These are phyloP conservation scores for Cyphellophora attinorum DNA, from an alignment of 2,329 filamentous ascomycete genomes.

Conservation along the genomic window DNA sequence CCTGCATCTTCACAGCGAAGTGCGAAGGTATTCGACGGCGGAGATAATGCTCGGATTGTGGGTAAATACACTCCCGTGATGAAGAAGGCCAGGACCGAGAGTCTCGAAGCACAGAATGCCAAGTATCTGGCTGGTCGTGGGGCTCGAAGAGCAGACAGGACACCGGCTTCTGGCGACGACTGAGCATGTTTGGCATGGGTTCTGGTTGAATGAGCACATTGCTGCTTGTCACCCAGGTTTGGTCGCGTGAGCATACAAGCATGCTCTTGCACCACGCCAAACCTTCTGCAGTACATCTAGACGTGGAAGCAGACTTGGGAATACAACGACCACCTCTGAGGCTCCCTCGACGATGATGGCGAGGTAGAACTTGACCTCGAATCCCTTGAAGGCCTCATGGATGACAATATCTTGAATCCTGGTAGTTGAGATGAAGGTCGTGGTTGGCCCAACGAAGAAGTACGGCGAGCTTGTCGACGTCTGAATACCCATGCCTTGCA, in stretches of 20 bases:
- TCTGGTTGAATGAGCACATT: too few species aligned
- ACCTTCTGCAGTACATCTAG: slow-evolving; percentile 72
- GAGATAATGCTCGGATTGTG: slow-evolving; percentile 41
- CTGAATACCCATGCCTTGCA: slow-evolving; percentile 84
- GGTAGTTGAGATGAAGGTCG: slow-evolving; percentile 79
- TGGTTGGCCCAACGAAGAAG: slow-evolving; percentile 54
- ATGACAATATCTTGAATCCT: slow-evolving; percentile 90
- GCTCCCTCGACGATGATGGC: slow-evolving; percentile 85
- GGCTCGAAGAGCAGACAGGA: slow-evolving; percentile 18
- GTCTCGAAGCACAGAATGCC: slow-evolving; percentile 53
- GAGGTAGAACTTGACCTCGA: slow-evolving; percentile 83
- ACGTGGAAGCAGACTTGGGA: slow-evolving; percentile 69
- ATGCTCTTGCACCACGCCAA: slow-evolving; percentile 76
- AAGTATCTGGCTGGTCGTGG: slow-evolving; percentile 46
- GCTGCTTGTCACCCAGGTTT: not conserved
- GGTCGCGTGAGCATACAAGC: slow-evolving; percentile 56
- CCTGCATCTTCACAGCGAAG: slow-evolving; percentile 21
- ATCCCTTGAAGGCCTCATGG: slow-evolving; percentile 87
- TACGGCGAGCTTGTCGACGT: slow-evolving; percentile 63
- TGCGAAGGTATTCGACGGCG: slow-evolving; percentile 50
- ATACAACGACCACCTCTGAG: slow-evolving; percentile 85
- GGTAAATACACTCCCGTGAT: slow-evolving; percentile 51
- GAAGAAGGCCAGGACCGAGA: slow-evolving; percentile 46
- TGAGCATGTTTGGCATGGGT: slow-evolving; percentile 2
- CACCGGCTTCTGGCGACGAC: slow-evolving; percentile 8